Percentiles rank a stretch among this genome's conserved stretches.
Conservation (phyloP, 345 rosid genomes). For the Corchorus olitorius region DNA sequence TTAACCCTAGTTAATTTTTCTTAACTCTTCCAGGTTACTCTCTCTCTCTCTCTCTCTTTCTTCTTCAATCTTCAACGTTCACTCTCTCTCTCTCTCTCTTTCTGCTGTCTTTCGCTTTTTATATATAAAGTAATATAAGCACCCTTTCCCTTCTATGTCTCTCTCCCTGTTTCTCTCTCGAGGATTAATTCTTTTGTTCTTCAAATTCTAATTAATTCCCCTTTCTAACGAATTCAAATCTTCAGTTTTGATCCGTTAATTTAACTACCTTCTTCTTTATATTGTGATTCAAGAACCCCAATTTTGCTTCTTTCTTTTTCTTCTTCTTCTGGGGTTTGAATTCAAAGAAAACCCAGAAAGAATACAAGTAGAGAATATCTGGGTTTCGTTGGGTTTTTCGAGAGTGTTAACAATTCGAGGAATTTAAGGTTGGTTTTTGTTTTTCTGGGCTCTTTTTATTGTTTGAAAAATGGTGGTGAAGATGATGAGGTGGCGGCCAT, state of each 20-base stretch:
- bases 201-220: not conserved
- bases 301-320: not conserved
- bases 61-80: not conserved
- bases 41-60: not conserved
- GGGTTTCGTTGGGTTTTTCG: slow-evolving; percentile 5
- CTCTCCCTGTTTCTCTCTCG: not conserved
- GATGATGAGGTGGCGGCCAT: slow-evolving; percentile 99
- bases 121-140: not conserved
- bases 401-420: not conserved
- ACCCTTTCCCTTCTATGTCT: not conserved
- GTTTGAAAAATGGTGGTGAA: slow-evolving; percentile 71
- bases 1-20: slow-evolving; percentile 6
- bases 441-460: not conserved
- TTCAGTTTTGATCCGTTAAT: not conserved
- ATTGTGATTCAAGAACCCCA: slow-evolving; percentile 8
- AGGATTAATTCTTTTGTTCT: not conserved
- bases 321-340: not conserved
- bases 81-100: not conserved
- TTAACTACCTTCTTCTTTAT: not conserved
- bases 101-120: no score
- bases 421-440: slow-evolving; percentile 12
- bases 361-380: not conserved
- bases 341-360: not conserved
- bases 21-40: slow-evolving; percentile 15
- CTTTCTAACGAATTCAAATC: not conserved